Conservation (phyloP, 768 basidiomycete genomes). For the Boletus pseudo-olivaceus region DNA sequence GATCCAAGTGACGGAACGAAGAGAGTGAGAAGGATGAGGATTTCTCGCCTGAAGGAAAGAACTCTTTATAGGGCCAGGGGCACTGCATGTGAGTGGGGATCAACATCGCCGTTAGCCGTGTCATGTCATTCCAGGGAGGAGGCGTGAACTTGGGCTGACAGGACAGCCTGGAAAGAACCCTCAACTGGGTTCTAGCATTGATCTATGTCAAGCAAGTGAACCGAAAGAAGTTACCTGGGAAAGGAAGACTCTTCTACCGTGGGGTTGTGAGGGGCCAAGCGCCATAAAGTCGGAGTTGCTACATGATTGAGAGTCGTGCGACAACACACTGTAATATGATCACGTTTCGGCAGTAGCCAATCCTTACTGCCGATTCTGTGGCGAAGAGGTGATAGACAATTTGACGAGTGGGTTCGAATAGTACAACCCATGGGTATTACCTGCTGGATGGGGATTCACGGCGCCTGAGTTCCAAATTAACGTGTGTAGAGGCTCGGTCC, state of each 20-base stretch:
- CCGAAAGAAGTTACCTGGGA: neutral
- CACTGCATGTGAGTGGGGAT: neutral
- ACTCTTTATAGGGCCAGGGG: conserved; percentile 18
- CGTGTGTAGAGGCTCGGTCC: neutral
- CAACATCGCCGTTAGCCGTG: neutral
- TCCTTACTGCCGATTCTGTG: neutral
- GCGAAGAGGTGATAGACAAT: neutral
- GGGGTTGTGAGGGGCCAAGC: neutral
- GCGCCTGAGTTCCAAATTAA: neutral
- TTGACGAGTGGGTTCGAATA: neutral
- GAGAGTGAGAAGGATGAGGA: neutral
- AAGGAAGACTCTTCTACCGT: neutral
- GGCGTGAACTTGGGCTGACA: neutral
- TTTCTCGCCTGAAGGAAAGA: neutral
- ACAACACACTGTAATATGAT: neutral
- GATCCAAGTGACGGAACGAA: neutral
- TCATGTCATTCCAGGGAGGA: neutral
- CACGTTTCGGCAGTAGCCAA: neutral
- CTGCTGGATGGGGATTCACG: neutral
- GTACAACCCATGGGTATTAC: neutral
- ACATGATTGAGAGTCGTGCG: neutral
- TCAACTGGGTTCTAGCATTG: neutral
- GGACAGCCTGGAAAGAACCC: neutral
- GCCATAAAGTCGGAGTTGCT: neutral
- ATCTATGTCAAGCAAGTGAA: neutral